Evolutionary conservation across 805 yeast species (phyloP).

Genomic region (Kuraishia cidri): DNA sequence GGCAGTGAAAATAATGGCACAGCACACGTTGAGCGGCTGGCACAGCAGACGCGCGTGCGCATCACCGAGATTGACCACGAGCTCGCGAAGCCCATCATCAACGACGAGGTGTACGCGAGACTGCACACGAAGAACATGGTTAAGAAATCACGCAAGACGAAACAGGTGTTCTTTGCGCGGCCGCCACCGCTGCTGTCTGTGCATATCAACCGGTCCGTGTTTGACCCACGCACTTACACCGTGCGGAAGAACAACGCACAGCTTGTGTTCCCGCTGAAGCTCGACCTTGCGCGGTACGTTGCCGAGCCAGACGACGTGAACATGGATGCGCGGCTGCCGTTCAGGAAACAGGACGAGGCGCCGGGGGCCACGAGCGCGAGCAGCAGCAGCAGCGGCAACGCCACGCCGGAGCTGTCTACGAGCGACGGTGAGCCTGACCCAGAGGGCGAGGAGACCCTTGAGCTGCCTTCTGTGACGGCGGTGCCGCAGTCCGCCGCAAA

Average conservation of each 20-base stretch:
- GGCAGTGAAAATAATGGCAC: conserved; percentile 1
- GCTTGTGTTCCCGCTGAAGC: conserved; percentile 63
- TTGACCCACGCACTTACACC: conserved; percentile 78
- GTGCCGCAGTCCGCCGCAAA: not conserved
- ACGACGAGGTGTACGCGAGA: conserved; percentile 69
- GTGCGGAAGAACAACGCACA: conserved; percentile 78
- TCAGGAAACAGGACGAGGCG: conserved; percentile 50
- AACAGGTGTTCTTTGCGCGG: conserved; percentile 70
- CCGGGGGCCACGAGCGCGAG: conserved; percentile 9
- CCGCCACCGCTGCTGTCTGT: conserved; percentile 79
- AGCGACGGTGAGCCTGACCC: no score
- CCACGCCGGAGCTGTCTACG: not conserved
- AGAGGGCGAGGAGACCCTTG: not conserved
- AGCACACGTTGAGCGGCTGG: conserved; percentile 14
- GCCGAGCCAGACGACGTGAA: conserved; percentile 64
- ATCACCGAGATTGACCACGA: conserved; percentile 41
- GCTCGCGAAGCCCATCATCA: conserved; percentile 57
- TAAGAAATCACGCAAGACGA: conserved; percentile 70
- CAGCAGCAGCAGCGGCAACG: conserved; percentile 1
- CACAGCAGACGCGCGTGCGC: conserved; percentile 29
- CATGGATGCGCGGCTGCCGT: conserved; percentile 70
- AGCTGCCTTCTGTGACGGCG: not conserved
- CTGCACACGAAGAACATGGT: conserved; percentile 70
- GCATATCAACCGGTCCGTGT: conserved; percentile 89
- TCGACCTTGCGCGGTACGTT: conserved; percentile 63